These are phyloP conservation scores for Talaromyces sp. DNA, from an alignment of 2,329 filamentous ascomycete species.

Conservation along the genomic window DNA sequence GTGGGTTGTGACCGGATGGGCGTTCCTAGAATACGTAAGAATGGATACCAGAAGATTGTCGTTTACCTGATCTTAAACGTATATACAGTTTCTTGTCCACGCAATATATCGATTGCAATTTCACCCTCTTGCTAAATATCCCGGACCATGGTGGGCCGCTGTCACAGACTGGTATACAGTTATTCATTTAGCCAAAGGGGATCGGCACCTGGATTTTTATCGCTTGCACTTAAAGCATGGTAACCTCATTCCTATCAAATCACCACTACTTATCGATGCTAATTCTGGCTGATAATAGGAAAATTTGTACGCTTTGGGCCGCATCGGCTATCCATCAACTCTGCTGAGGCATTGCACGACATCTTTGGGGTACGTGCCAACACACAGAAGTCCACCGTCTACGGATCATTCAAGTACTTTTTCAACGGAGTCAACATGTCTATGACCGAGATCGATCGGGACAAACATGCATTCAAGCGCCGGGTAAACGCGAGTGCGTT, in stretches of 20 bases:
- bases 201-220: neutral
- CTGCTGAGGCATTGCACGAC: neutral
- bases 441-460: neutral
- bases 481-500: neutral
- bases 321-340: neutral
- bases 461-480: neutral
- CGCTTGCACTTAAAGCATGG: neutral
- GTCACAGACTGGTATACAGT: neutral
- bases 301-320: slow-evolving; percentile 1
- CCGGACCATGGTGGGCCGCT: neutral
- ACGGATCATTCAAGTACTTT: neutral
- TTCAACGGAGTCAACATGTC: neutral
- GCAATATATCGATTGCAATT: neutral
- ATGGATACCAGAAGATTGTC: neutral
- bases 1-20: neutral
- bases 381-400: neutral
- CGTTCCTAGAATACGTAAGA: neutral
- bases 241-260: neutral
- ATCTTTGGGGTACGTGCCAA: neutral
- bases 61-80: neutral
- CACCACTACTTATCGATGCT: neutral
- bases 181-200: neutral
- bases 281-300: neutral
- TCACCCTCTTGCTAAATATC: neutral
- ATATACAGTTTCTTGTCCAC: neutral